These are phyloP conservation scores for Euryodendron excelsum DNA, from an alignment of 148 eudicot genomes.

Conservation along the genomic window DNA sequence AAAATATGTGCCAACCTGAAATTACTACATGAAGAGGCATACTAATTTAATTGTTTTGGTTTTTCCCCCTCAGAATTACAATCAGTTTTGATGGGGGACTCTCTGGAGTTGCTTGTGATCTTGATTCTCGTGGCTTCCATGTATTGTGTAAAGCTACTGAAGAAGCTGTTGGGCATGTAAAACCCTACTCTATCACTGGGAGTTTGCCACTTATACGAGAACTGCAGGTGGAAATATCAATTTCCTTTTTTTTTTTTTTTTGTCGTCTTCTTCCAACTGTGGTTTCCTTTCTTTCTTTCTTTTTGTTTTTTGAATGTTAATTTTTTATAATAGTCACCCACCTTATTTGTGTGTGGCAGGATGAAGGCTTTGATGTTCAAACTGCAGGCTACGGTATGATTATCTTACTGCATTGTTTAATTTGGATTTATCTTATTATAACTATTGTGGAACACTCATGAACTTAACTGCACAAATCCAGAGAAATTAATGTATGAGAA, in stretches of 20 bases:
- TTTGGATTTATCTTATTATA: background rate
- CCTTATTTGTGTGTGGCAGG: constrained; percentile 42
- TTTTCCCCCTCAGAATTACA: constrained; percentile 41
- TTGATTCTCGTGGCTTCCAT: constrained; percentile 86
- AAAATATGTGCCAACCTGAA: background rate
- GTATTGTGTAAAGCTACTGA: constrained; percentile 94
- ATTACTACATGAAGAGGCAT: constrained; percentile 4
- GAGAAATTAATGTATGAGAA: background rate
- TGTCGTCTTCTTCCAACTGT: background rate
- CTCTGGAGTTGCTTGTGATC: constrained; percentile 91
- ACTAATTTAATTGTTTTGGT: background rate
- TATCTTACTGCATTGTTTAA: constrained; percentile 7
- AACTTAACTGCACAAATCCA: background rate
- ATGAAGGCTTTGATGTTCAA: constrained; percentile 99
- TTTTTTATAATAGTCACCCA: background rate
- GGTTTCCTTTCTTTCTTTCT: background rate
- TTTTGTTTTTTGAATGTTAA: background rate
- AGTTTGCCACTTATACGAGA: constrained; percentile 93
- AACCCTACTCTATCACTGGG: constrained; percentile 97
- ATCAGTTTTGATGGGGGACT: constrained; percentile 70
- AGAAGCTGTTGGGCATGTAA: constrained; percentile 85
- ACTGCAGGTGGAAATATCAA: constrained; percentile 63
- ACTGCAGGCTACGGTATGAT: constrained; percentile 86
- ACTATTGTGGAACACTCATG: background rate
- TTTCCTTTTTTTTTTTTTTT: background rate